Percentiles rank a stretch among this genome's conserved stretches.
Conservation (phyloP, 1,284 basidiomycete species). For the Ceratobasidium sp. region DNA sequence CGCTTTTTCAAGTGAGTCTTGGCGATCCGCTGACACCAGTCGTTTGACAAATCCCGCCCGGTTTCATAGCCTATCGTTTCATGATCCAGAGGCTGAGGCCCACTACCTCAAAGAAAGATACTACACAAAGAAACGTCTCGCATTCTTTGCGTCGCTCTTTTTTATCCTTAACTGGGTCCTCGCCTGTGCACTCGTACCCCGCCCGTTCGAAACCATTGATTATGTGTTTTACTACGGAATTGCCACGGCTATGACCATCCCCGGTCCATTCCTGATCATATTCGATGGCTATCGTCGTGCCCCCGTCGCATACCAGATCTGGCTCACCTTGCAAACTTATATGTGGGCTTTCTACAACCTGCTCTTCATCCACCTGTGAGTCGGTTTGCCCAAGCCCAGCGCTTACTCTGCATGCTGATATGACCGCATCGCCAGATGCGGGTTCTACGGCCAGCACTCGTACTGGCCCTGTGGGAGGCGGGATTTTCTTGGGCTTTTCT, state of each 20-base stretch:
- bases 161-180: conserved; percentile 71
- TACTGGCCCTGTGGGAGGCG: conserved; percentile 39
- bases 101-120: conserved; percentile 42
- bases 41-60: neutral
- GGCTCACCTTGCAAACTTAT: conserved; percentile 53
- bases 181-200: conserved; percentile 56
- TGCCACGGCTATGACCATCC: conserved; percentile 54
- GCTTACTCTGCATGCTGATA: conserved; percentile 44
- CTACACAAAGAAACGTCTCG: conserved; percentile 52
- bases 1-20: conserved; percentile 38
- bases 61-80: conserved; percentile 31
- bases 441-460: conserved; percentile 39
- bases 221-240: conserved; percentile 70
- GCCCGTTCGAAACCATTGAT: conserved; percentile 59
- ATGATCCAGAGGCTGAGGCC: conserved; percentile 38
- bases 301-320: conserved; percentile 65
- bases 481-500: conserved; percentile 61
- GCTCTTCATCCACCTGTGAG: conserved; percentile 60
- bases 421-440: conserved; percentile 37
- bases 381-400: conserved; percentile 54
- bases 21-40: neutral
- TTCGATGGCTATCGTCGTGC: conserved; percentile 72
- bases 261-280: conserved; percentile 62
- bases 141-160: conserved; percentile 70
- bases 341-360: conserved; percentile 32